A percentile compares a stretch with the other conserved stretches of the same genome.
Conservation (phyloP, 2,329 filamentous ascomycete species). For the Curvularia lunata region DNA sequence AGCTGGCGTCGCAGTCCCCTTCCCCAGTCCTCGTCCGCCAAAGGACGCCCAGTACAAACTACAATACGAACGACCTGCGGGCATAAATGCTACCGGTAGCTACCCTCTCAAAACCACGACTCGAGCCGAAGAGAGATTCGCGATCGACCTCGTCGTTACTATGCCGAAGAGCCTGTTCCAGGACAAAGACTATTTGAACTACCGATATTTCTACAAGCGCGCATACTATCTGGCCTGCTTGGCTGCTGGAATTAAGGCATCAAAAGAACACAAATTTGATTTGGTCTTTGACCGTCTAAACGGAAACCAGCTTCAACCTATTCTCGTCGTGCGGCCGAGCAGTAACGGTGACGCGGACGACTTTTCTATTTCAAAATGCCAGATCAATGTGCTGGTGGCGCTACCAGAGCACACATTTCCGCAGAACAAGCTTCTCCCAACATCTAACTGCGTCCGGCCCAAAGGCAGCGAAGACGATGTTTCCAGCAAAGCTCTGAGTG, state of each 20-base stretch:
- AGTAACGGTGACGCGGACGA: conserved; percentile 44
- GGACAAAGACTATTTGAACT: conserved; percentile 91
- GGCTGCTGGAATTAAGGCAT: conserved; percentile 70
- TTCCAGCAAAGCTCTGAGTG: conserved; percentile 36
- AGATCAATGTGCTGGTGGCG: conserved; percentile 78
- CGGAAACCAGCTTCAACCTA: conserved; percentile 77
- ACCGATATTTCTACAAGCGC: conserved; percentile 93
- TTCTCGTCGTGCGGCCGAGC: conserved; percentile 59
- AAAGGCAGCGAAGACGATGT: conserved; percentile 57
- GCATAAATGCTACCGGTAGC: conserved; percentile 88
- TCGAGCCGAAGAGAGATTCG: conserved; percentile 64
- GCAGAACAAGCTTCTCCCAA: conserved; percentile 71
- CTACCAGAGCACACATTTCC: conserved; percentile 73
- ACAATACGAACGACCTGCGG: conserved; percentile 74
- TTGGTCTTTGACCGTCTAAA: conserved; percentile 70
- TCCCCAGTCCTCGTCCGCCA: conserved; percentile 78
- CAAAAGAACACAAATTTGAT: conserved; percentile 61
- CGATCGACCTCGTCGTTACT: conserved; percentile 83
- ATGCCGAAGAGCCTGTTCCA: conserved; percentile 84
- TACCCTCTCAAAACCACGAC: conserved; percentile 78
- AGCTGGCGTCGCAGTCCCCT: conserved; percentile 76
- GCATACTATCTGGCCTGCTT: conserved; percentile 90
- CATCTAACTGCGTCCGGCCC: conserved; percentile 71
- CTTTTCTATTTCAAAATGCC: conserved; percentile 44
- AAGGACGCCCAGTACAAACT: conserved; percentile 83